Percentiles rank a stretch among this genome's conserved stretches.
phyloP scores from a whole-genome alignment of 2,329 filamentous ascomycete species.

The Zalaria obscura region DNA sequence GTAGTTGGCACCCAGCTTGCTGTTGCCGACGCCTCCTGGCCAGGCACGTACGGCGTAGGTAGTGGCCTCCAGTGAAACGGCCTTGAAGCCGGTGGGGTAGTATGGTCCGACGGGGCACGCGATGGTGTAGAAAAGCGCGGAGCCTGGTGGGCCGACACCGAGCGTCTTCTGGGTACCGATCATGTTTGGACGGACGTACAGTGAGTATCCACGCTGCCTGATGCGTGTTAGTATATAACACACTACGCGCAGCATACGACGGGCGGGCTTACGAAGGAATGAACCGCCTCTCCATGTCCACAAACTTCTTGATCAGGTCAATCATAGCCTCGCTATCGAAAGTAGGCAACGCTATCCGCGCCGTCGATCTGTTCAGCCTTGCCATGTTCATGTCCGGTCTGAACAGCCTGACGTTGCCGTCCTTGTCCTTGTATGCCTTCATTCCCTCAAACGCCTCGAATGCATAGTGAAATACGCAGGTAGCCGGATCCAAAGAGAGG shows the following conservation, averaged over 20 bases:
- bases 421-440: constrained; percentile 92
- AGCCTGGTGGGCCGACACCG: constrained; percentile 82
- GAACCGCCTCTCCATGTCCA: constrained; percentile 71
- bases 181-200: constrained; percentile 92
- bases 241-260: background rate
- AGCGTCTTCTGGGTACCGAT: constrained; percentile 94
- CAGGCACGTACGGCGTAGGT: constrained; percentile 94
- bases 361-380: constrained; percentile 78
- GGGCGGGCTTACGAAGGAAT: constrained; percentile 53
- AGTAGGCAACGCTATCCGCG: constrained; percentile 83
- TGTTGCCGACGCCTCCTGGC: constrained; percentile 94
- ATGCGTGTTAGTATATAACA: background rate
- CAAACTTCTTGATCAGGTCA: constrained; percentile 67
- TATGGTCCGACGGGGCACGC: constrained; percentile 94
- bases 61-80: constrained; percentile 85
- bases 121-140: constrained; percentile 85
- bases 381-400: constrained; percentile 93
- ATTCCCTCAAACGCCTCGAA: constrained; percentile 98
- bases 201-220: constrained; percentile 56
- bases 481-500: constrained; percentile 87
- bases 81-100: constrained; percentile 97
- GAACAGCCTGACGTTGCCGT: constrained; percentile 72
- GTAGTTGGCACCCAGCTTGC: constrained; percentile 98
- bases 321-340: constrained; percentile 64
- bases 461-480: constrained; percentile 96